Evolutionary conservation across 495 filamentous ascomycete species (phyloP).

Genomic region (Cercophora scortea): DNA sequence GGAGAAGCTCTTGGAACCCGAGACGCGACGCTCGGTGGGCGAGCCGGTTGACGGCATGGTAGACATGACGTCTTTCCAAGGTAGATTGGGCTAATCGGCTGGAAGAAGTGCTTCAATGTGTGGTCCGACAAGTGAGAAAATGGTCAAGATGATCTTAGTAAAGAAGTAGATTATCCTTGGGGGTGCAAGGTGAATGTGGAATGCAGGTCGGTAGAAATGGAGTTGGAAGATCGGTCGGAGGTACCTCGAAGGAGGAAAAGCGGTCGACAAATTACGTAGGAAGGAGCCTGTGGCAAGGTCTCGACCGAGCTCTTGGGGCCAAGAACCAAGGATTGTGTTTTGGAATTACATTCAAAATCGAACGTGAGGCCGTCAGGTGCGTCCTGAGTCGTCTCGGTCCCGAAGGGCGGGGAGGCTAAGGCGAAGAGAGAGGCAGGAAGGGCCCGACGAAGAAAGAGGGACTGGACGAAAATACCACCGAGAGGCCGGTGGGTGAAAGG

Average conservation of each 20-base stretch:
- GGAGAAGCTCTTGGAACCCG: constrained; percentile 23
- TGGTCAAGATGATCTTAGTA: constrained; percentile 19
- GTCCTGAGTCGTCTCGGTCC: too few species aligned
- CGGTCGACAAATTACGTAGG: too few species aligned
- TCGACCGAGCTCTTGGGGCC: too few species aligned
- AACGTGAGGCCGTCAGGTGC: too few species aligned
- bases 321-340: too few species aligned
- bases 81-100: constrained; percentile 5
- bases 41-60: constrained; percentile 38
- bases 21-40: constrained; percentile 34
- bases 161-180: constrained; percentile 18
- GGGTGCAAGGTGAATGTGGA: constrained; percentile 4
- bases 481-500: too few species aligned
- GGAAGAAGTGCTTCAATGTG: constrained; percentile 4
- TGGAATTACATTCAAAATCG: too few species aligned
- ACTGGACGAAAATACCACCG: too few species aligned
- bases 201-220: background rate
- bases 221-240: background rate
- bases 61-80: constrained; percentile 34
- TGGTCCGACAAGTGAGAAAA: constrained; percentile 13
- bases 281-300: too few species aligned
- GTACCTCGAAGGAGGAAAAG: background rate
- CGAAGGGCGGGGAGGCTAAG: too few species aligned
- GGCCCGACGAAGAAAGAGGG: too few species aligned
- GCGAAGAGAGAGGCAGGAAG: too few species aligned